phyloP scores from a whole-genome alignment of 768 basidiomycete genomes.

The Suillus cothurnatus region DNA sequence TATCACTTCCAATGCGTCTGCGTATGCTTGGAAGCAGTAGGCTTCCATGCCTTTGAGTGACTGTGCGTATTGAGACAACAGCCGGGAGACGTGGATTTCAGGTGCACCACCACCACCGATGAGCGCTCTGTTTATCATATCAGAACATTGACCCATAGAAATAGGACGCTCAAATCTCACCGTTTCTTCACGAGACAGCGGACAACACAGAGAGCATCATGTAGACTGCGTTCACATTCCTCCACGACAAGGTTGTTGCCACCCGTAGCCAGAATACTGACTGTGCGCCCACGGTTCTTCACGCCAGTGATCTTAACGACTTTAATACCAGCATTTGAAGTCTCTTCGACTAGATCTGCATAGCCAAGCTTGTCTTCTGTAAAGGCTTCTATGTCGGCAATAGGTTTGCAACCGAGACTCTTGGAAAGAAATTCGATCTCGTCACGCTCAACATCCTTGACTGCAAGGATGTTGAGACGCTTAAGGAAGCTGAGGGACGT shows the following conservation, averaged over 20 bases:
- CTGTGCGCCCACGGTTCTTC: conserved; percentile 92
- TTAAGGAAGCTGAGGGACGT: conserved; percentile 97
- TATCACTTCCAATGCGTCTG: conserved; percentile 96
- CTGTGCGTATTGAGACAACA: conserved; percentile 88
- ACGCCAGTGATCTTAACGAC: conserved; percentile 95
- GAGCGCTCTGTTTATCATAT: conserved; percentile 59
- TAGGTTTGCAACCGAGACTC: conserved; percentile 92
- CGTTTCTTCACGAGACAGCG: conserved; percentile 98
- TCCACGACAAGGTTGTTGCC: conserved; percentile 91
- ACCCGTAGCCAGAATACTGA: conserved; percentile 94
- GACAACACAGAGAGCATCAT: conserved; percentile 98
- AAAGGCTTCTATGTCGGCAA: conserved; percentile 97
- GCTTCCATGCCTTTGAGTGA: conserved; percentile 98
- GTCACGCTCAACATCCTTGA: conserved; percentile 98
- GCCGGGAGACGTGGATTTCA: conserved; percentile 94
- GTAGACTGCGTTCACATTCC: conserved; percentile 95
- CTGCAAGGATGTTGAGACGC: conserved; percentile 91
- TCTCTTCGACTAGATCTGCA: conserved; percentile 94
- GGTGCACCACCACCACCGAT: conserved; percentile 98
- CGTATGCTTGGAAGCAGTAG: conserved; percentile 98
- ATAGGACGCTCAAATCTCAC: conserved; percentile 44
- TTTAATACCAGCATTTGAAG: conserved; percentile 77
- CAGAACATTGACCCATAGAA: conserved; percentile 6
- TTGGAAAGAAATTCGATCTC: conserved; percentile 98
- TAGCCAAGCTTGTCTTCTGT: conserved; percentile 97